Percentiles rank a stretch among this genome's conserved stretches.
Evolutionary conservation across 306 rosid genomes (phyloP).

Genomic region (Dryas drummondii): DNA sequence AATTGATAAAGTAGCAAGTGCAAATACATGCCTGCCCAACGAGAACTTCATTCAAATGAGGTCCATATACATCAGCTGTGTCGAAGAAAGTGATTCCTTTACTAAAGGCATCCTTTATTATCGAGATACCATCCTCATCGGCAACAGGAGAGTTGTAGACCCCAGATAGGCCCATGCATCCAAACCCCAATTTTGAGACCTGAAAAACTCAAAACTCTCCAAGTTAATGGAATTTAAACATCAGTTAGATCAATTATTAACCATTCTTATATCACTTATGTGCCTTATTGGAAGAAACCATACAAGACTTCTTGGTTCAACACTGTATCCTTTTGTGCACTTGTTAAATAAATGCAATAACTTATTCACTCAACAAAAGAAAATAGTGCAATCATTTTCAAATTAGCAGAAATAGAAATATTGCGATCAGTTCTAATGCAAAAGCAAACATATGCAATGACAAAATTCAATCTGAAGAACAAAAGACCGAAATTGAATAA

Average conservation of each 20-base stretch:
- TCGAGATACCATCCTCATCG: constrained; percentile 28
- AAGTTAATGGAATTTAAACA: background rate
- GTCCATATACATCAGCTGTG: constrained; percentile 39
- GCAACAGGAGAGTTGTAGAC: constrained; percentile 31
- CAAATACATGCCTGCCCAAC: constrained; percentile 34
- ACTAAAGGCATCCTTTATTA: constrained; percentile 29
- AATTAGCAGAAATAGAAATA: background rate
- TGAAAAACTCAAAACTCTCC: constrained; percentile 3
- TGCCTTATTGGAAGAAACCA: too few species aligned
- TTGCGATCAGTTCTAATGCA: background rate
- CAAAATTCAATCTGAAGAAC: background rate
- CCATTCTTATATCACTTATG: background rate
- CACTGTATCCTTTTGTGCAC: background rate
- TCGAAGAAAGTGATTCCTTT: constrained; percentile 46
- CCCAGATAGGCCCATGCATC: constrained; percentile 41
- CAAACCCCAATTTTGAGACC: constrained; percentile 52
- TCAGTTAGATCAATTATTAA: background rate
- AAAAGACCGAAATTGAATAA: background rate
- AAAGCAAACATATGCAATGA: background rate
- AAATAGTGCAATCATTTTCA: background rate
- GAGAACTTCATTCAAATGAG: constrained; percentile 34
- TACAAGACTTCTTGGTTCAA: background rate
- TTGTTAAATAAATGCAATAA: background rate
- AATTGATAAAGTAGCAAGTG: background rate
- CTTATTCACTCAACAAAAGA: background rate